Conservation (phyloP, 164 flowering plant species). For the Akebia trifoliata region DNA sequence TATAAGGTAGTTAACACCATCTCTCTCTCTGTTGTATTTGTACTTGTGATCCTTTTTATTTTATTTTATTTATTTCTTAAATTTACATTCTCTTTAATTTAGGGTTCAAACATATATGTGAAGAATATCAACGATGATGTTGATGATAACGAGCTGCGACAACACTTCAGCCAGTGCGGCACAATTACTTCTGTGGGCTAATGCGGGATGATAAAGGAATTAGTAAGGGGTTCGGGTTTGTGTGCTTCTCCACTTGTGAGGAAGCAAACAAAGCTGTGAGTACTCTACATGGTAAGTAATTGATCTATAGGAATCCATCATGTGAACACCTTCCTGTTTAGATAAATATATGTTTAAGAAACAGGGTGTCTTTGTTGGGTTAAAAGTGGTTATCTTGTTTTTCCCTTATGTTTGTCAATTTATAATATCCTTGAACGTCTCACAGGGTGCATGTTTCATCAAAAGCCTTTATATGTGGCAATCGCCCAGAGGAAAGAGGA, state of each 20-base stretch:
- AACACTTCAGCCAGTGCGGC: slow-evolving; percentile 32
- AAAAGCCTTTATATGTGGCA: slow-evolving; percentile 77
- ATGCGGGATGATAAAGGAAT: slow-evolving; percentile 25
- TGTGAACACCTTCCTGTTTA: not conserved
- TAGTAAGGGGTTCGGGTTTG: slow-evolving; percentile 43
- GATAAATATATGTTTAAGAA: not conserved
- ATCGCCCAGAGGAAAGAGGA: slow-evolving; percentile 86
- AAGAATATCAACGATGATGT: slow-evolving; percentile 25
- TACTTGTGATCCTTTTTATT: too few relatives aligned
- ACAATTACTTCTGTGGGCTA: slow-evolving; percentile 29
- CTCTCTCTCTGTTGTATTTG: not conserved
- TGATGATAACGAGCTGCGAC: slow-evolving; percentile 26
- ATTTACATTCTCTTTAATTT: too few relatives aligned
- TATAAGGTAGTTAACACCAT: slow-evolving; percentile 37
- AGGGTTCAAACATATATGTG: slow-evolving; percentile 36
- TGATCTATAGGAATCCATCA: not conserved
- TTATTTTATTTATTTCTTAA: too few relatives aligned
- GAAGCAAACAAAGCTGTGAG: slow-evolving; percentile 25
- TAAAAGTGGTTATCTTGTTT: not conserved
- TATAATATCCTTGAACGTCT: slow-evolving; percentile 3
- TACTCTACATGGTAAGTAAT: not conserved
- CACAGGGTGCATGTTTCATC: slow-evolving; percentile 60
- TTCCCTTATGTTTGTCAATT: not conserved
- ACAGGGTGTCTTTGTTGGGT: not conserved
- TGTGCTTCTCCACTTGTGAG: slow-evolving; percentile 29